phyloP scores from a whole-genome alignment of 768 basidiomycete species.

The Tylopilus cervinicoccineus region DNA sequence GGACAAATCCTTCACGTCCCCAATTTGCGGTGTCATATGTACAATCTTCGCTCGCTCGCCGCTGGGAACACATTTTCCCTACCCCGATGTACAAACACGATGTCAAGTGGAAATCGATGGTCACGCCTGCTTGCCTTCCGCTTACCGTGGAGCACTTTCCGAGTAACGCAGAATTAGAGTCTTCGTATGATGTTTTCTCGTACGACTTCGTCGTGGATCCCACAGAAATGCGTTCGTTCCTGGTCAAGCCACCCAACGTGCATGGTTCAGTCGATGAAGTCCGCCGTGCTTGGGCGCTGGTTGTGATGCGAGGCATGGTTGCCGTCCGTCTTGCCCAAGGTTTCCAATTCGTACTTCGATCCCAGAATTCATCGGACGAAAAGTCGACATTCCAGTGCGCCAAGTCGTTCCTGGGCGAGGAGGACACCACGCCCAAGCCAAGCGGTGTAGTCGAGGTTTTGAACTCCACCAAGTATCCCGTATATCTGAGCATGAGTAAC shows the following conservation, averaged over 20 bases:
- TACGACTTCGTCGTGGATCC: constrained; percentile 89
- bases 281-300: constrained; percentile 68
- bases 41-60: constrained; percentile 71
- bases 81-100: constrained; percentile 72
- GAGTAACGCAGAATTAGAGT: constrained; percentile 65
- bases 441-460: constrained; percentile 64
- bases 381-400: constrained; percentile 41
- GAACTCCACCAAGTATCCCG: constrained; percentile 57
- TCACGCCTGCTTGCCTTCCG: constrained; percentile 83
- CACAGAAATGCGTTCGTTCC: constrained; percentile 80
- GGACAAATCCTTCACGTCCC: constrained; percentile 68
- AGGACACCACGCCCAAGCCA: constrained; percentile 49
- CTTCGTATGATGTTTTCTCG: constrained; percentile 74
- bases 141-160: constrained; percentile 91
- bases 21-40: constrained; percentile 52
- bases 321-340: constrained; percentile 90
- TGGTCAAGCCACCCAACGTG: constrained; percentile 63
- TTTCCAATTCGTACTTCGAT: constrained; percentile 83
- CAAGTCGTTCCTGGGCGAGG: constrained; percentile 58
- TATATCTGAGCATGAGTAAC: constrained; percentile 92
- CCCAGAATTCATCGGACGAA: constrained; percentile 32
- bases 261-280: constrained; percentile 50
- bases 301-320: constrained; percentile 90
- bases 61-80: constrained; percentile 89
- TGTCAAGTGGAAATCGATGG: constrained; percentile 87